These are phyloP conservation scores for Thielaviopsis cerberus DNA, from an alignment of 2,329 filamentous ascomycete species.

Conservation along the genomic window DNA sequence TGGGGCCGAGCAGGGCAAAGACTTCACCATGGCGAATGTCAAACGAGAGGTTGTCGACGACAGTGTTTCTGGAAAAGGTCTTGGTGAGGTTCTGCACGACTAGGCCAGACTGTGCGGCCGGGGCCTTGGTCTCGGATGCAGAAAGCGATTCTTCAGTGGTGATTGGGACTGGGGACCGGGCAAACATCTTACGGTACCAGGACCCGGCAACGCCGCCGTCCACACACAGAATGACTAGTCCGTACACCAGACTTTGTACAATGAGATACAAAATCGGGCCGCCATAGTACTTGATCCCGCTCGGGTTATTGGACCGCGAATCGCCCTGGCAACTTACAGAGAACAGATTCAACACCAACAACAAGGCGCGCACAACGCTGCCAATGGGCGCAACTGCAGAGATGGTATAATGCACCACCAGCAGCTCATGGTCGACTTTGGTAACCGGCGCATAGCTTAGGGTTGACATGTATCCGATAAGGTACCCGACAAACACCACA, in stretches of 20 bases:
- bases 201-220: constrained; percentile 55
- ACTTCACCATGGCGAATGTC: constrained; percentile 63
- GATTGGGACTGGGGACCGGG: constrained; percentile 12
- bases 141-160: constrained; percentile 39
- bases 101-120: constrained; percentile 41
- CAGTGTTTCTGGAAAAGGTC: constrained; percentile 53
- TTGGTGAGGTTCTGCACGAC: constrained; percentile 69
- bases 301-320: constrained; percentile 47
- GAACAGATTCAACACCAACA: constrained; percentile 68
- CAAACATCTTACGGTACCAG: constrained; percentile 26
- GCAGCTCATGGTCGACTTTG: constrained; percentile 46
- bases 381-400: constrained; percentile 58
- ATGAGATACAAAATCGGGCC: constrained; percentile 71
- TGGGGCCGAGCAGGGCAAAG: constrained; percentile 76
- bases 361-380: constrained; percentile 54
- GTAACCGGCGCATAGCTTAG: constrained; percentile 57
- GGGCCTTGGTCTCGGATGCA: constrained; percentile 25
- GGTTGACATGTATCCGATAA: constrained; percentile 52
- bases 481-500: constrained; percentile 49
- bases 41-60: constrained; percentile 79
- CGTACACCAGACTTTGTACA: constrained; percentile 52
- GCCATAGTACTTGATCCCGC: constrained; percentile 55
- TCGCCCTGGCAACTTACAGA: constrained; percentile 54
- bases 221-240: constrained; percentile 56
- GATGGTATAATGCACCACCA: constrained; percentile 57